Conservation (phyloP, 1,284 basidiomycete species). For the Ceratobasidium sp. region DNA sequence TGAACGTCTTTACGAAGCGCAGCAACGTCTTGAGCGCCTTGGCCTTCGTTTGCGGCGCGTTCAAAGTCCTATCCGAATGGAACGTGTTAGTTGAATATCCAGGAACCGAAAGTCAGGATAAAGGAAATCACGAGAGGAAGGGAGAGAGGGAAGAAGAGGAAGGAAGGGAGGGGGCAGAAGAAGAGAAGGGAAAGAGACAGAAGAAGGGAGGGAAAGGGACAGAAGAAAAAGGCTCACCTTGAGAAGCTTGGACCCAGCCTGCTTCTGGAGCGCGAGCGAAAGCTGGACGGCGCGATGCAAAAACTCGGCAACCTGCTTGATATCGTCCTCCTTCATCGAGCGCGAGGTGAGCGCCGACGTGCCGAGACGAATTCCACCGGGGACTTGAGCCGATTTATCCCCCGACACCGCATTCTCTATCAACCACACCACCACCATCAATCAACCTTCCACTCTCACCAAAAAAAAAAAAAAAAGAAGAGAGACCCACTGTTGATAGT, state of each 20-base stretch:
- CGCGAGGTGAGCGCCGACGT: conserved; percentile 95
- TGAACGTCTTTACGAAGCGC: conserved; percentile 82
- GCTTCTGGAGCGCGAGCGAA: conserved; percentile 89
- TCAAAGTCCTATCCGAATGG: conserved; percentile 78
- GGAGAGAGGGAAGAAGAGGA: too few species aligned
- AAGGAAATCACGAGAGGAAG: too few species aligned
- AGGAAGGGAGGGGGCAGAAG: too few species aligned
- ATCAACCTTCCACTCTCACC: not conserved
- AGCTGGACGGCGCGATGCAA: conserved; percentile 94
- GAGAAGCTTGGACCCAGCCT: conserved; percentile 93
- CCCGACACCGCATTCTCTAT: conserved; percentile 96
- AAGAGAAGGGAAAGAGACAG: too few species aligned
- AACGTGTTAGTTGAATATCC: not conserved
- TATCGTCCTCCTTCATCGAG: conserved; percentile 91
- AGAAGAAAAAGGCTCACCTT: conserved; percentile 62
- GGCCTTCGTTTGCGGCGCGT: conserved; percentile 82
- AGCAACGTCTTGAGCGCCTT: conserved; percentile 79
- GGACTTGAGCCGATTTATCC: conserved; percentile 93
- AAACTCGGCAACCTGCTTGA: conserved; percentile 91
- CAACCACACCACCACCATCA: not conserved
- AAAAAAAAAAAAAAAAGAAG: not conserved
- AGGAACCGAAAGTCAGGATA: too few species aligned
- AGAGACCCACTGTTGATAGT: conserved; percentile 87
- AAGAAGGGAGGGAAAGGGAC: too few species aligned
- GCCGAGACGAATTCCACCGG: conserved; percentile 97